Evolutionary conservation across 2,329 filamentous ascomycete species (phyloP).

Genomic region (Fusarium coffeatum): DNA sequence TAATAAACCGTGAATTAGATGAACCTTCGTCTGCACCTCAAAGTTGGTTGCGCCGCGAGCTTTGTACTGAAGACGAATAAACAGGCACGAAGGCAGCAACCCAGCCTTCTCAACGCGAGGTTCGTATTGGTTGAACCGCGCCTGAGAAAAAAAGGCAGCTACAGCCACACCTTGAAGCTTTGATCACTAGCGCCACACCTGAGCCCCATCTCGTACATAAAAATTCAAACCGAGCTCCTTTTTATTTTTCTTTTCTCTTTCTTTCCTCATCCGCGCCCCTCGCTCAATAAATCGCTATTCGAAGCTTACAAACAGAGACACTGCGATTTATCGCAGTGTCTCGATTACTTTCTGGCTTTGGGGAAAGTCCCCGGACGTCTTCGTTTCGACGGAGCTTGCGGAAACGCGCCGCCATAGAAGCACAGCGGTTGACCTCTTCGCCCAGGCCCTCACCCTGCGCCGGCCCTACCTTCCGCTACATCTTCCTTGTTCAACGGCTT

Average conservation of each 20-base stretch:
- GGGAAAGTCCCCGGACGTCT: conserved; percentile 99
- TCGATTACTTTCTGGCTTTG: conserved; percentile 74
- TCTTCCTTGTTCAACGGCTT: conserved; percentile 46
- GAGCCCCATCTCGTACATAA: conserved; percentile 43
- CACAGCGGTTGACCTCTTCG: conserved; percentile 87
- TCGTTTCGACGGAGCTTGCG: conserved; percentile 65
- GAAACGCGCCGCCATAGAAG: conserved; percentile 99
- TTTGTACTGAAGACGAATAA: conserved; percentile 41
- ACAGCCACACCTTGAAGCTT: conserved; percentile 32
- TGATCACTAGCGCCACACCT: conserved; percentile 34
- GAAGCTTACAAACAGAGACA: conserved; percentile 94
- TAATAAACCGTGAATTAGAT: background rate
- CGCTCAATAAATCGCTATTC: conserved; percentile 99
- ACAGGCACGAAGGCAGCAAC: conserved; percentile 47
- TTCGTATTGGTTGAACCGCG: conserved; percentile 44
- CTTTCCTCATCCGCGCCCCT: conserved; percentile 71
- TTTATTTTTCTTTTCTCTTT: conserved; percentile 39
- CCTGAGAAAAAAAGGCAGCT: conserved; percentile 33
- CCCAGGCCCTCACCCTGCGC: conserved; percentile 62
- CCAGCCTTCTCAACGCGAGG: conserved; percentile 45
- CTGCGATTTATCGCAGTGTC: conserved; percentile 45
- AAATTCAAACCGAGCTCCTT: conserved; percentile 36
- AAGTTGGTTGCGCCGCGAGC: conserved; percentile 29
- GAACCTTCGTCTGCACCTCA: conserved; percentile 1
- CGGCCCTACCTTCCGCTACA: conserved; percentile 60